A percentile compares a stretch with the other conserved stretches of the same genome.
Conservation (phyloP, 208 protist species). For the Kentomonas sorsogonicus region DNA sequence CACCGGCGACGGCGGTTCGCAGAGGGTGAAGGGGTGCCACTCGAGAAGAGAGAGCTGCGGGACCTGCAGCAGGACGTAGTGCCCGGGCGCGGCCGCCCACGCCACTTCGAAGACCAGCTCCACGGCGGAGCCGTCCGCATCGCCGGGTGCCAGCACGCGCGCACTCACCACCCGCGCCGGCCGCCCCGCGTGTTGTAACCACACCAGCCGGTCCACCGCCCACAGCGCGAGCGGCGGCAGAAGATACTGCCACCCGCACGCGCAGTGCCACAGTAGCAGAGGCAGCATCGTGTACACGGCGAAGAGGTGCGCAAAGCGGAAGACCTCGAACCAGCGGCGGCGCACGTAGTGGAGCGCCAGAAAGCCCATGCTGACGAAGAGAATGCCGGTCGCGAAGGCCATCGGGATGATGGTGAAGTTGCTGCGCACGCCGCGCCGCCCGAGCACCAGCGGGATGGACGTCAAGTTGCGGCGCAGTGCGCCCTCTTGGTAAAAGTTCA, state of each 20-base stretch:
- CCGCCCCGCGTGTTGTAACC: constrained; percentile 30
- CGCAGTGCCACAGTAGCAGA: constrained; percentile 40
- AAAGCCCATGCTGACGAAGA: constrained; percentile 44
- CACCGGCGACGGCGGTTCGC: not conserved
- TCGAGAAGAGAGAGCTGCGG: constrained; percentile 49
- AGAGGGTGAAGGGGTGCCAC: constrained; percentile 67
- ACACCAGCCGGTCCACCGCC: constrained; percentile 40
- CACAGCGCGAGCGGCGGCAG: constrained; percentile 47
- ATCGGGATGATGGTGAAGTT: constrained; percentile 39
- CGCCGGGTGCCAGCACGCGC: constrained; percentile 16
- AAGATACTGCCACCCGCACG: constrained; percentile 54
- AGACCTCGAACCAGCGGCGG: constrained; percentile 54
- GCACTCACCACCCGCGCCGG: constrained; percentile 17
- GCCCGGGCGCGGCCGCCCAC: constrained; percentile 19
- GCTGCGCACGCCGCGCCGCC: constrained; percentile 14
- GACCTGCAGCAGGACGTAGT: constrained; percentile 54
- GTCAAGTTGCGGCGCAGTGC: constrained; percentile 28
- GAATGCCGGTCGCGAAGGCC: constrained; percentile 29
- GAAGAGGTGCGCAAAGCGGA: constrained; percentile 61
- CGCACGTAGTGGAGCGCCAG: constrained; percentile 36
- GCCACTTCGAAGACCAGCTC: constrained; percentile 25
- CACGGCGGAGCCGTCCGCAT: constrained; percentile 16
- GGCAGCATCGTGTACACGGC: constrained; percentile 45
- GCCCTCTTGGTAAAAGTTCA: constrained; percentile 20
- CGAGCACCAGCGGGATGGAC: constrained; percentile 11